Base-by-base conservation (phyloP, 2,329 filamentous ascomycete species). In the Blastomyces silverae region DNA sequence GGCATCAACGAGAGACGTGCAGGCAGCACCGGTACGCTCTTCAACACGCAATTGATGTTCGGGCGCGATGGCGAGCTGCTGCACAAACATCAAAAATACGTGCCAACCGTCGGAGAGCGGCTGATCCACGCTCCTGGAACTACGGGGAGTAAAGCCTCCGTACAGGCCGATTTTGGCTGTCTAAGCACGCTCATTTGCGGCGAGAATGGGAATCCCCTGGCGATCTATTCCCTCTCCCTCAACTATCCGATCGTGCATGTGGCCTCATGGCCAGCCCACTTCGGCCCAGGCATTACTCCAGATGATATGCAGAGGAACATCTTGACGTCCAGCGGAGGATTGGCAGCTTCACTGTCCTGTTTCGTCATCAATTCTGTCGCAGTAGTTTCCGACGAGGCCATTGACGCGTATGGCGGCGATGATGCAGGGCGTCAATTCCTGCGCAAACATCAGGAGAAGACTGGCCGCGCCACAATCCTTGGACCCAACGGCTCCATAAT, bases 41-140 rank as follows among this genome's bases (percentile, higher is more conserved):
- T 58, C 52, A 64, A 52, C 17, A 64, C 62, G 11, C 62, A 64
- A 25, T 28, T 64, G 15, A 57, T 57, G n/a, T 57, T 64, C 22
- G 52, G 52, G 5, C 62, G 53, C 39, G n/a, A 64, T 55, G 62
- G 62, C 20, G 42, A 50, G 52, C 39, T 64, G n/a, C 42, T 64
- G 34, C 62, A 64, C 22, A 64, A 64, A 42, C 62, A 64, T 59
- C 62, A 59, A 25, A 59, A 64, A 22, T 64, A 64, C 39, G 53
- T 64, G 20, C 62, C 62, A 22, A 64, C 62, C 4, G 17, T 64
- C 17, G 62, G 62, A 20, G 62, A 64, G 39, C 39, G 53, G 13
- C 55, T 64, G 25, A 48, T 64, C 7, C 62, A 64, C 53, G 62
- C 53, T 4, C 62, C 62, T 5, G 53, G 53, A n/a, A 59, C 62